Evolutionary conservation across 23 red algal genomes (phyloP).

Genomic region (Gracilaria vermiculophylla): DNA sequence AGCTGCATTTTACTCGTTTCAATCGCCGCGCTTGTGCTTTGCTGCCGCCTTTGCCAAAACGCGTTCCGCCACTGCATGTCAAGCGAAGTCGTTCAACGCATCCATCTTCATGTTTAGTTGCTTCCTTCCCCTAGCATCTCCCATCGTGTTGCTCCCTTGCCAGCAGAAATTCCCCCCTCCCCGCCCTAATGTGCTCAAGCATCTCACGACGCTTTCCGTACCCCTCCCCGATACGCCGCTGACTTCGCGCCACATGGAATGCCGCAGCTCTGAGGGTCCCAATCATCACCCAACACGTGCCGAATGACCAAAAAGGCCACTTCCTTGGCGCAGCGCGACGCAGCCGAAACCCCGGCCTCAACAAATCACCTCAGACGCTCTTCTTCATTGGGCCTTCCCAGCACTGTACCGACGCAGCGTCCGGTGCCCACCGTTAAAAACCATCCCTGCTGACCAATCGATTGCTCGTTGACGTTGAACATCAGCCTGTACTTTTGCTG

Average conservation of each 20-base stretch:
- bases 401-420: not conserved
- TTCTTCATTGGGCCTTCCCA: slow-evolving; percentile 9
- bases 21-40: not conserved
- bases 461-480: slow-evolving; percentile 4
- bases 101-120: too few species aligned
- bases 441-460: slow-evolving; percentile 11
- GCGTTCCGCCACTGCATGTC: too few species aligned
- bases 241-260: not conserved
- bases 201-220: not conserved
- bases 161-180: not conserved
- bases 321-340: not conserved
- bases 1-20: not conserved
- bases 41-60: not conserved
- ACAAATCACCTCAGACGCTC: not conserved
- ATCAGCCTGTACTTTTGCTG: too few species aligned
- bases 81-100: too few species aligned
- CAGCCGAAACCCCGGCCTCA: not conserved
- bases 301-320: not conserved
- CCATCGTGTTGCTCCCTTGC: too few species aligned
- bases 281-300: slow-evolving; percentile 40
- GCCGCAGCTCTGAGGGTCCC: not conserved
- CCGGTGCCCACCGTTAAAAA: not conserved
- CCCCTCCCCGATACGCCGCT: not conserved
- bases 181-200: not conserved
- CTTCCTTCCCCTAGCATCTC: too few species aligned